Evolutionary conservation across 306 rosid species (phyloP).

Genomic region (Corylus heterophylla): DNA sequence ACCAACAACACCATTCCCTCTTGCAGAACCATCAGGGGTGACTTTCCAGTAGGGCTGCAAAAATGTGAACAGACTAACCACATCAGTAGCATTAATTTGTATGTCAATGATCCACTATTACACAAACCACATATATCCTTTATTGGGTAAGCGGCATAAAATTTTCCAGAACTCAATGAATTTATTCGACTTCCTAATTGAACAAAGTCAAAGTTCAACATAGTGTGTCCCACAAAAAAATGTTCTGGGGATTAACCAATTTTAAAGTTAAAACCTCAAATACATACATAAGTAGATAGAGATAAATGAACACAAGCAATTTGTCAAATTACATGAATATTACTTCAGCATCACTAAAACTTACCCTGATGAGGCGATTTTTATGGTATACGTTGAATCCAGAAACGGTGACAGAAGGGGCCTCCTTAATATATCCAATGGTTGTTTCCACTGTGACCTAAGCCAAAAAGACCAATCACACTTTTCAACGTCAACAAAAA

Average conservation of each 20-base stretch:
- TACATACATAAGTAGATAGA: not conserved
- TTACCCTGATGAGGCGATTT: conserved; percentile 94
- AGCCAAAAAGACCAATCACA: conserved; percentile 27
- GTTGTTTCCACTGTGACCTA: conserved; percentile 61
- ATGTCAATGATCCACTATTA: conserved; percentile 16
- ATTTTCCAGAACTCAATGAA: conserved; percentile 25
- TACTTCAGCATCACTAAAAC: conserved; percentile 29
- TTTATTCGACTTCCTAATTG: conserved; percentile 2
- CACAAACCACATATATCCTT: conserved; percentile 17
- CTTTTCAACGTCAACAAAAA: conserved; percentile 12
- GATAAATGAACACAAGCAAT: conserved; percentile 11
- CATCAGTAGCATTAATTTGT: conserved; percentile 32
- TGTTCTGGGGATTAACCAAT: not conserved
- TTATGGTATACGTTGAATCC: conserved; percentile 92
- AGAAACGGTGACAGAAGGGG: conserved; percentile 54
- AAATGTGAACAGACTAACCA: conserved; percentile 24
- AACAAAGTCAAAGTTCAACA: not conserved
- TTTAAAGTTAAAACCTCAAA: not conserved
- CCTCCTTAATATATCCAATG: conserved; percentile 82
- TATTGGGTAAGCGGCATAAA: conserved; percentile 17
- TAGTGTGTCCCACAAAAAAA: not conserved
- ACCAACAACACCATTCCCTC: conserved; percentile 88
- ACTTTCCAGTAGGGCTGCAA: conserved; percentile 96
- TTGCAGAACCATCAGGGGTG: conserved; percentile 57
- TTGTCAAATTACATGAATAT: conserved; percentile 4